A percentile compares a stretch with the other conserved stretches of the same genome.
These are phyloP conservation scores for Neotropicomus parvogracilis DNA, from an alignment of 1,284 basidiomycete genomes.

Conservation along the genomic window DNA sequence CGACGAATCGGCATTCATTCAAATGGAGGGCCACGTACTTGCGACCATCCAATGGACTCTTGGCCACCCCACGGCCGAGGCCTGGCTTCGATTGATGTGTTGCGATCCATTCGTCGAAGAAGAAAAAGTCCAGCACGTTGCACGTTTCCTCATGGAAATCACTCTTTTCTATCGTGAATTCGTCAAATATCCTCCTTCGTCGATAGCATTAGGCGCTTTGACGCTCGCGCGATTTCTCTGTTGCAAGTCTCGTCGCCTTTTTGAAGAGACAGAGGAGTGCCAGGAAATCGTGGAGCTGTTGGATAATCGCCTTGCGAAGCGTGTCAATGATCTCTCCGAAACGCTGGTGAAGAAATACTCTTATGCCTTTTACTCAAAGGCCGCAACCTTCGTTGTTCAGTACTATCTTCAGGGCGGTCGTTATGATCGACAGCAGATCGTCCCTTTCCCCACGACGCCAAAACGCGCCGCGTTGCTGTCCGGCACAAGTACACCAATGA, in stretches of 20 bases:
- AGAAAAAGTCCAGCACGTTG: conserved; percentile 86
- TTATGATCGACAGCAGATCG: conserved; percentile 51
- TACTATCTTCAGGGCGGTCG: conserved; percentile 83
- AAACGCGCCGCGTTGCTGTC: conserved; percentile 51
- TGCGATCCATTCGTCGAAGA: conserved; percentile 76
- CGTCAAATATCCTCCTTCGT: conserved; percentile 79
- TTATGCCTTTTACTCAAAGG: conserved; percentile 90
- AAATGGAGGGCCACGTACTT: conserved; percentile 97
- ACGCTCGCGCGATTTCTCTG: conserved; percentile 87
- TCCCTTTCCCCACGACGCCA: conserved; percentile 66
- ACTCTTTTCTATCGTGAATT: conserved; percentile 97
- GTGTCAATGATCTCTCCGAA: conserved; percentile 87
- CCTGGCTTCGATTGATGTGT: conserved; percentile 87
- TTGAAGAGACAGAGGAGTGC: conserved; percentile 77
- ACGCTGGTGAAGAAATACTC: conserved; percentile 98
- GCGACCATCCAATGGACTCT: conserved; percentile 95
- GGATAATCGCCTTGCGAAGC: conserved; percentile 81
- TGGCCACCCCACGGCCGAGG: conserved; percentile 97
- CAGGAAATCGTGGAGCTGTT: conserved; percentile 79
- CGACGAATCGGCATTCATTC: conserved; percentile 93
- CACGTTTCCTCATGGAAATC: conserved; percentile 97
- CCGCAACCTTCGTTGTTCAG: conserved; percentile 87
- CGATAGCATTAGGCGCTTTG: conserved; percentile 84
- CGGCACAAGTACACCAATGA: conserved; percentile 64
- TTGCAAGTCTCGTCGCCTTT: conserved; percentile 69